These are phyloP conservation scores for Chlorella variabilis DNA, from an alignment of 163 green algal species.

Conservation along the genomic window DNA sequence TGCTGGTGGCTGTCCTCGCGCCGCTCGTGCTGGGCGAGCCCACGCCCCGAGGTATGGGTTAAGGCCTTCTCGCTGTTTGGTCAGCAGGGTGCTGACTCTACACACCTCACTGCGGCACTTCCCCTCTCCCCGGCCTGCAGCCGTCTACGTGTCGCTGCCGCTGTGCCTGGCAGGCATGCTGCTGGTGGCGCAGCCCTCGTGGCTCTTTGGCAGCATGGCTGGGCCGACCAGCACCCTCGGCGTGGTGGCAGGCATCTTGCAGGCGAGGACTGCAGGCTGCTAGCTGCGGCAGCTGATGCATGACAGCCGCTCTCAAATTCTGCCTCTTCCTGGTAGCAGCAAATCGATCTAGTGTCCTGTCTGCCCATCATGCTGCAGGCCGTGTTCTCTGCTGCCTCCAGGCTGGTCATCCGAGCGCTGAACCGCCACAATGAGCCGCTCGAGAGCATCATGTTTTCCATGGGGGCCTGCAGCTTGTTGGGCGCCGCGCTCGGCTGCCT, in stretches of 20 bases:
- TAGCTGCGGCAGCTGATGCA: too few species aligned
- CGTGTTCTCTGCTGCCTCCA: slow-evolving; percentile 3
- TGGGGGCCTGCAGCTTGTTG: slow-evolving; percentile 1
- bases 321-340: too few species aligned
- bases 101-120: too few species aligned
- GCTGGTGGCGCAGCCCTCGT: slow-evolving; percentile 21
- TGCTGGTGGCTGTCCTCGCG: slow-evolving; percentile 29
- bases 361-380: too few species aligned
- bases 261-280: background rate
- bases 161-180: slow-evolving; percentile 30
- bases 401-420: slow-evolving; percentile 20
- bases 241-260: background rate
- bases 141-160: slow-evolving; percentile 7
- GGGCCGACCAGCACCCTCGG: background rate
- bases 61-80: too few species aligned
- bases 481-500: background rate
- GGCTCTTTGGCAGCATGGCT: slow-evolving; percentile 16
- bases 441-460: slow-evolving; percentile 20
- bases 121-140: background rate
- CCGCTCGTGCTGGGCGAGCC: slow-evolving; percentile 5
- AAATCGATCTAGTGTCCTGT: too few species aligned
- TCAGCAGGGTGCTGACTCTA: too few species aligned
- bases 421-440: slow-evolving; percentile 14
- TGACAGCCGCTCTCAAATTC: too few species aligned
- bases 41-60: background rate